phyloP scores from a whole-genome alignment of 1,284 basidiomycete species.

The Peniophora sp. region DNA sequence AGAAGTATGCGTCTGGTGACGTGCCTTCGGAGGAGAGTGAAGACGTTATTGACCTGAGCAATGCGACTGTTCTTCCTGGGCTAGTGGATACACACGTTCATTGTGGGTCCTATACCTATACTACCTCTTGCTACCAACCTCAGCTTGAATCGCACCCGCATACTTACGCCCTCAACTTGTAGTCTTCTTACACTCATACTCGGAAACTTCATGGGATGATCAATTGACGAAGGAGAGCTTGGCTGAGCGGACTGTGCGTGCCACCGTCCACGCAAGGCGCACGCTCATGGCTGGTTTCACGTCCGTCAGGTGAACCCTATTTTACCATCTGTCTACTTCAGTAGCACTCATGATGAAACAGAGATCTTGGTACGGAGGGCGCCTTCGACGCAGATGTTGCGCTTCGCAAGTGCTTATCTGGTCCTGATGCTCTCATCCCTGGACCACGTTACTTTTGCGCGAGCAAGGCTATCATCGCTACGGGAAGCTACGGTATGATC shows the following conservation, averaged over 20 bases:
- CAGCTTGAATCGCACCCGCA: no score
- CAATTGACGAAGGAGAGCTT: constrained; percentile 54
- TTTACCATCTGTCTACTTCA: background rate
- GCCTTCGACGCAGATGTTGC: constrained; percentile 57
- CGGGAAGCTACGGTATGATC: constrained; percentile 52
- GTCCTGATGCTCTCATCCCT: constrained; percentile 40
- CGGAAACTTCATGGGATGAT: constrained; percentile 53
- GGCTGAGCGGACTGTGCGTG: constrained; percentile 47
- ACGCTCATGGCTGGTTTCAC: constrained; percentile 64
- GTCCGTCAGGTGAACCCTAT: constrained; percentile 43
- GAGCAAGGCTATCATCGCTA: constrained; percentile 52
- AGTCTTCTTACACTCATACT: constrained; percentile 60
- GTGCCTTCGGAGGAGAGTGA: background rate
- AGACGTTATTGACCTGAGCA: constrained; percentile 37
- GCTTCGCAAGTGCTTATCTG: constrained; percentile 49
- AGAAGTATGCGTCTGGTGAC: constrained; percentile 5
- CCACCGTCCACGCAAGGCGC: constrained; percentile 49
- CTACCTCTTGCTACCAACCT: no score
- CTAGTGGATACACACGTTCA: constrained; percentile 66
- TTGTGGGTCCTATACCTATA: constrained; percentile 31
- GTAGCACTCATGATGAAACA: constrained; percentile 14
- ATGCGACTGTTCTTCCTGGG: constrained; percentile 48
- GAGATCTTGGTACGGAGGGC: constrained; percentile 61
- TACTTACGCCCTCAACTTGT: background rate
- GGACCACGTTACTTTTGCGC: constrained; percentile 62